Base-by-base conservation (phyloP, 495 filamentous ascomycete species). In the Penicillium canescens region DNA sequence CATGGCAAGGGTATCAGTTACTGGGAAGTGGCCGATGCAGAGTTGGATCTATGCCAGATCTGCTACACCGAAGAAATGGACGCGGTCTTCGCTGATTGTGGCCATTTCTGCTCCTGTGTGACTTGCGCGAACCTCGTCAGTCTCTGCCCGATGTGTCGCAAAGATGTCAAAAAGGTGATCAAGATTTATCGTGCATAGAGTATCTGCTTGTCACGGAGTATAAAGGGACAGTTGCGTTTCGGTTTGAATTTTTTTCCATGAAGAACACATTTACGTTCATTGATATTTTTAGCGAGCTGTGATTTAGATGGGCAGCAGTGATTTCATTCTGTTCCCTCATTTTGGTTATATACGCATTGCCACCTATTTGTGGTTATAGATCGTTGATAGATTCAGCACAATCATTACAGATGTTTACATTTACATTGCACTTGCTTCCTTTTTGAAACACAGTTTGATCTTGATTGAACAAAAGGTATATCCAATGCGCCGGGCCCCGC, bases 31-130 rank as follows among this genome's bases (percentile, higher is more conserved):
- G 84, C 82, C 14, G 82, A 86, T 45, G 84, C 85, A 57, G 82
- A 85, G 62, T 73, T 79, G 68, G 70, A 80, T 54, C 63, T 83
- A 12, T 87, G 85, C 65, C 77, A 81, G 55, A 86, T 88, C 46
- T 88, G 85, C 68, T 87, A 81, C 56, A 82, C 83, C 35, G 78
- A 79, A 43, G 81, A 80, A 56, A 79, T 82, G 51, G 81, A 86
- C 58, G 78, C 82, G 3, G 69, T 82, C 38, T 86, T 88, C 63
- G 82, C 79, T 47, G 82, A 86, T 57, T 88, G 85, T 55, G 85
- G 85, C 1, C 85, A 88, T 60, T 79, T 88, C 38, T 80, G 80
- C 45, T 81, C 85, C 2, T 88, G 85, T 52, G 70, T 84, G 52
- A 75, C 73, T 18, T 88, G 85, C 56, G 85, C 85, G 28, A 77